These are phyloP conservation scores for Cicer arietinum DNA, from an alignment of 306 rosid species.

Conservation along the genomic window DNA sequence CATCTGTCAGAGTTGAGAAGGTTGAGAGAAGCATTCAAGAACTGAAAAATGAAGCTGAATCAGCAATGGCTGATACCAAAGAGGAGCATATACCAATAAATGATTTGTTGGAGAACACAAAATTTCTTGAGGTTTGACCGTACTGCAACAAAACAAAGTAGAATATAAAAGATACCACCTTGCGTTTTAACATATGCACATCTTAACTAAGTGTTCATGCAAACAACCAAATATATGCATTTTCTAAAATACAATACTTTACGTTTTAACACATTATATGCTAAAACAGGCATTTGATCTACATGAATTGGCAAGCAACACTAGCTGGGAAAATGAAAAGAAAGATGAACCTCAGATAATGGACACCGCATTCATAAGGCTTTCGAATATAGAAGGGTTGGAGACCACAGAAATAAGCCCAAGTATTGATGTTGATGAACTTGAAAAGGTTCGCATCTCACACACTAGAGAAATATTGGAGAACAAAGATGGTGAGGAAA, in stretches of 20 bases:
- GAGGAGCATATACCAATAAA: slow-evolving; percentile 28
- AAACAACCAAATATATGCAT: too few species aligned
- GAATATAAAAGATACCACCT: background rate
- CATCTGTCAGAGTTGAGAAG: slow-evolving; percentile 6
- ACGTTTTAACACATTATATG: too few species aligned
- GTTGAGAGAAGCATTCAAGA: slow-evolving; percentile 35
- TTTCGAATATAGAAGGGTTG: background rate
- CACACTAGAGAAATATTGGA: background rate
- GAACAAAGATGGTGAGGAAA: background rate
- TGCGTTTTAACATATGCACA: background rate
- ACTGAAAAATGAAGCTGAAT: slow-evolving; percentile 40
- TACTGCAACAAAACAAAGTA: background rate
- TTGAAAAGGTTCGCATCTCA: background rate
- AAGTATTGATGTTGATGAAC: background rate
- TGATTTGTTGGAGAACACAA: background rate
- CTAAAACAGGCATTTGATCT: slow-evolving; percentile 40
- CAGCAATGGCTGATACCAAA: slow-evolving; percentile 8
- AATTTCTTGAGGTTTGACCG: background rate
- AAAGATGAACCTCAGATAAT: background rate
- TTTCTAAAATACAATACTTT: too few species aligned
- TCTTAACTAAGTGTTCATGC: too few species aligned
- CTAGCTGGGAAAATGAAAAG: background rate
- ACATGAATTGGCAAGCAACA: slow-evolving; percentile 1
- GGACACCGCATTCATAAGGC: background rate
- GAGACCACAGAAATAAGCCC: background rate